Percentiles rank a stretch among this genome's conserved stretches.
Evolutionary conservation across 2,329 filamentous ascomycete species (phyloP).

Genomic region (Biscogniauxia marginata): DNA sequence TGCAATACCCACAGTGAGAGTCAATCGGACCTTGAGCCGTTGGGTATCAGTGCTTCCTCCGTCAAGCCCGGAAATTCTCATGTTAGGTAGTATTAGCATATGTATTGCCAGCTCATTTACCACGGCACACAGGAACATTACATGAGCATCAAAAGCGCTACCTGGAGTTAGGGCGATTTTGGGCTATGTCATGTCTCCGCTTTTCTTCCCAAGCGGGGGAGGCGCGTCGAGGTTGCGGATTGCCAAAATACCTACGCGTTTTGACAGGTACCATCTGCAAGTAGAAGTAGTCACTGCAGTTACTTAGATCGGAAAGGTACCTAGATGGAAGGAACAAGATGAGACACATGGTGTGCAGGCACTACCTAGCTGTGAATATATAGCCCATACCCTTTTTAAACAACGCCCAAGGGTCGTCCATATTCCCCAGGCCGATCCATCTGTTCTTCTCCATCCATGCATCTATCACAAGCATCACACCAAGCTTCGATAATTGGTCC

Average conservation of each 20-base stretch:
- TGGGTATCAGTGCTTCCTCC: background rate
- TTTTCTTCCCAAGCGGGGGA: background rate
- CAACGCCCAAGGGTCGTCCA: background rate
- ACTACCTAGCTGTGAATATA: background rate
- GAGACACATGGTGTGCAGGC: background rate
- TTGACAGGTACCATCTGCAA: background rate
- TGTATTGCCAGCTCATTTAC: background rate
- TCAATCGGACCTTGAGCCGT: background rate
- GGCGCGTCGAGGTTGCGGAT: background rate
- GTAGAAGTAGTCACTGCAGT: background rate
- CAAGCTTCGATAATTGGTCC: slow-evolving; percentile 3
- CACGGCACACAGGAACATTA: too few species aligned
- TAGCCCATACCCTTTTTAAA: background rate
- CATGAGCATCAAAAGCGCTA: too few species aligned
- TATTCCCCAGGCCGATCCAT: background rate
- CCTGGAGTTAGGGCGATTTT: background rate
- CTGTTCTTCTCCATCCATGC: background rate
- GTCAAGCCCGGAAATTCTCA: background rate
- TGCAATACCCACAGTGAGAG: background rate
- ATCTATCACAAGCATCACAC: slow-evolving; percentile 7
- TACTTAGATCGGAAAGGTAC: background rate
- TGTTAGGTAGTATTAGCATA: background rate
- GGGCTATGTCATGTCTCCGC: background rate
- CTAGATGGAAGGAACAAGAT: background rate
- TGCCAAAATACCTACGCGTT: background rate